phyloP scores from a whole-genome alignment of 2,329 filamentous ascomycete species.

The Phialocephala subalpina region DNA sequence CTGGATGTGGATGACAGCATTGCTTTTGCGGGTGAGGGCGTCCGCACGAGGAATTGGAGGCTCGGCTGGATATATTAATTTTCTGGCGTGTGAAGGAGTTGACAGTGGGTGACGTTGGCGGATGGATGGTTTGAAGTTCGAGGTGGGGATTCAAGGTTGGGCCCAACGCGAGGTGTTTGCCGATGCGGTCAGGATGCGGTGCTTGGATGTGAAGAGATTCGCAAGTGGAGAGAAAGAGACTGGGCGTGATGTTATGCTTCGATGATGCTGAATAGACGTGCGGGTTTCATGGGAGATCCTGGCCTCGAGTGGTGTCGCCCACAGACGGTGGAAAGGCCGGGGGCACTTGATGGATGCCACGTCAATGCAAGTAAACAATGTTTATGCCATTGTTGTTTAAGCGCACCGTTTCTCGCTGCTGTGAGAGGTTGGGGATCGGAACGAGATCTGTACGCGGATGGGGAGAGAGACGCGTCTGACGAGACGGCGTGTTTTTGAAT shows the following conservation, averaged over 20 bases:
- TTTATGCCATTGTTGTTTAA: conserved; percentile 36
- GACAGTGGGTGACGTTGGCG: background rate
- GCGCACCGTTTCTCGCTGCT: conserved; percentile 13
- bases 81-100: background rate
- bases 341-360: conserved; percentile 29
- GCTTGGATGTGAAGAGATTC: conserved; percentile 7
- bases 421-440: background rate
- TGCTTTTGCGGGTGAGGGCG: conserved; percentile 1
- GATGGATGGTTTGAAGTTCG: background rate
- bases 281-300: conserved; percentile 16
- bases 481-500: background rate
- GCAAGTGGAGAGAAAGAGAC: background rate
- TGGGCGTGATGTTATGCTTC: background rate
- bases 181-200: background rate
- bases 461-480: background rate
- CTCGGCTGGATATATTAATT: background rate
- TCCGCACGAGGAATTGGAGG: background rate
- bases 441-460: conserved; percentile 1
- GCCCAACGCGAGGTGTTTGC: background rate
- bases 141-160: background rate
- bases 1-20: conserved; percentile 1
- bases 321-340: conserved; percentile 13
- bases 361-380: conserved; percentile 41
- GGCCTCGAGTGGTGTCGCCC: background rate
- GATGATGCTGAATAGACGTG: background rate